Percentiles rank a stretch among this genome's conserved stretches.
phyloP scores from a whole-genome alignment of 2,329 filamentous ascomycete species.

The Xylaria sp. region DNA sequence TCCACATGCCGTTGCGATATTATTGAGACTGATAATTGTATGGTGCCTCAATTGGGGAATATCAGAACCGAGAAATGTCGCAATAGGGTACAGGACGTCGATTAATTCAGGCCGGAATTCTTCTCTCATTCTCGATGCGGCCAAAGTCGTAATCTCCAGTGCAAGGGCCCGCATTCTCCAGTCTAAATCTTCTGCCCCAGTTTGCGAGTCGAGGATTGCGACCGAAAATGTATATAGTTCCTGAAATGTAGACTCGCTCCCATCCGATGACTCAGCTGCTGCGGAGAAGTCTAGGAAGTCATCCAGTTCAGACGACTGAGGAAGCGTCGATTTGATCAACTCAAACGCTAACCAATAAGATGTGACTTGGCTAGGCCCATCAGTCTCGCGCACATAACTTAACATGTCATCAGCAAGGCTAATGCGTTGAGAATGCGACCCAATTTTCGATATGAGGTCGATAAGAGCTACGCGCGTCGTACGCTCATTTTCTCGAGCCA shows the following conservation, averaged over 20 bases:
- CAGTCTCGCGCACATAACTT: conserved; percentile 68
- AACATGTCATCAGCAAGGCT: conserved; percentile 74
- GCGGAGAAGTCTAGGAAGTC: conserved; percentile 72
- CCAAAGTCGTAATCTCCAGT: conserved; percentile 81
- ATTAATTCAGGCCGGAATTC: conserved; percentile 87
- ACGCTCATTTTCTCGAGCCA: conserved; percentile 74
- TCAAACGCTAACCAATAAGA: conserved; percentile 85
- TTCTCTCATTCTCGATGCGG: conserved; percentile 72
- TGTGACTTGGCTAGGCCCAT: conserved; percentile 70
- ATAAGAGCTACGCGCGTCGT: conserved; percentile 68
- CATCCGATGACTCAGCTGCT: conserved; percentile 52
- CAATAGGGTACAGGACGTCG: conserved; percentile 90
- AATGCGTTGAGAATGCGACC: conserved; percentile 68
- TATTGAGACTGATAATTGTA: conserved; percentile 84
- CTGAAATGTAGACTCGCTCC: conserved; percentile 62
- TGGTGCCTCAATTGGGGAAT: conserved; percentile 77
- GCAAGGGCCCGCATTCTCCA: conserved; percentile 83
- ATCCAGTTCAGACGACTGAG: conserved; percentile 66
- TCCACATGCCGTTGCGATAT: conserved; percentile 77
- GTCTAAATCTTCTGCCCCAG: conserved; percentile 63
- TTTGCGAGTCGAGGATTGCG: conserved; percentile 66
- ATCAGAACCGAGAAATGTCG: conserved; percentile 83
- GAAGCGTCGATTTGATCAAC: conserved; percentile 70
- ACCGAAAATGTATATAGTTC: conserved; percentile 78
- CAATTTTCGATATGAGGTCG: conserved; percentile 67